A percentile compares a stretch with the other conserved stretches of the same genome.
Conservation (phyloP, 2,329 filamentous ascomycete species). For the Claviceps sorghi region DNA sequence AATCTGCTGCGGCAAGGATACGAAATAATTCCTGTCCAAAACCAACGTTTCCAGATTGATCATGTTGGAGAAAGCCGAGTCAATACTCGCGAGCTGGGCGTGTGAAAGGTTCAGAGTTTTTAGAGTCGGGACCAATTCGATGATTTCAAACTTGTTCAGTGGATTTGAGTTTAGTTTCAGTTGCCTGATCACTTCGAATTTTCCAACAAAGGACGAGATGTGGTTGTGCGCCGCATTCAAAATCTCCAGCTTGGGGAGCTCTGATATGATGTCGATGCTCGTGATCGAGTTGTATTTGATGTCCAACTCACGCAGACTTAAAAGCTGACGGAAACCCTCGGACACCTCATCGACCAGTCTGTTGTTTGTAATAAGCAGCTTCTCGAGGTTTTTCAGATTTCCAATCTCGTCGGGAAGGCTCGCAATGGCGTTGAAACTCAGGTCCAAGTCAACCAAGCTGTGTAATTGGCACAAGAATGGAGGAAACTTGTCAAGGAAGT, state of each 20-base stretch:
- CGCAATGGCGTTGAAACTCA: slow-evolving; percentile 89
- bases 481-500: slow-evolving; percentile 75
- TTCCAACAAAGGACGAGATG: slow-evolving; percentile 77
- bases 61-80: slow-evolving; percentile 77
- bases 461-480: slow-evolving; percentile 69
- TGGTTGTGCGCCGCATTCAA: slow-evolving; percentile 84
- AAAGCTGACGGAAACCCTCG: slow-evolving; percentile 54
- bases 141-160: slow-evolving; percentile 82
- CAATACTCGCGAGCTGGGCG: slow-evolving; percentile 79
- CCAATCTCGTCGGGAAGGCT: slow-evolving; percentile 66
- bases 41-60: slow-evolving; percentile 75
- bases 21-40: slow-evolving; percentile 91
- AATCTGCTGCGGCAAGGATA: slow-evolving; percentile 72
- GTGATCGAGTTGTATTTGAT: slow-evolving; percentile 85
- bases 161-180: slow-evolving; percentile 90
- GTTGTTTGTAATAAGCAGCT: slow-evolving; percentile 93
- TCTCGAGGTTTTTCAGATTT: slow-evolving; percentile 63
- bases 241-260: slow-evolving; percentile 74
- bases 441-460: slow-evolving; percentile 78
- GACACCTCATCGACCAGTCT: slow-evolving; percentile 64
- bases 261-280: slow-evolving; percentile 74
- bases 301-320: slow-evolving; percentile 77
- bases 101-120: slow-evolving; percentile 81
- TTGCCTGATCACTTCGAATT: slow-evolving; percentile 71
- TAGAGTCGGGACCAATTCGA: slow-evolving; percentile 60